A percentile compares a stretch with the other conserved stretches of the same genome.
Evolutionary conservation across 768 basidiomycete species (phyloP).

Genomic region (Collybia sordida): DNA sequence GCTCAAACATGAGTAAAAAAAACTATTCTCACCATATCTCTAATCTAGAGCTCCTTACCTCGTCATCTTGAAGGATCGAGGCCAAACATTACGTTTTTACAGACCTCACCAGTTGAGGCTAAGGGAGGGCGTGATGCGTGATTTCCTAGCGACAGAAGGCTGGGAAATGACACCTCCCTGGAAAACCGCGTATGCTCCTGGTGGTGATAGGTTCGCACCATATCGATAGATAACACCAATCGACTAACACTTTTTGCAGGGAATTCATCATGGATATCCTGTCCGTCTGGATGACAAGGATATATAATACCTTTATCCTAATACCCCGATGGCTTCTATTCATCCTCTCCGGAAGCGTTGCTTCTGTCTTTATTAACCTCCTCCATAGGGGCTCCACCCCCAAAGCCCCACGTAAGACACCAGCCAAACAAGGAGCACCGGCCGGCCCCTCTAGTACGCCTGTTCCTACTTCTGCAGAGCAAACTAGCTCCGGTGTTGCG

Average conservation of each 20-base stretch:
- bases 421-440: constrained; percentile 1
- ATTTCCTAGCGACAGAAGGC: constrained; percentile 63
- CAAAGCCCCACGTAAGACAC: neutral
- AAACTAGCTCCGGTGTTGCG: constrained; percentile 4
- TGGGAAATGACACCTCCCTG: constrained; percentile 70
- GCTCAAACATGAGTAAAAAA: constrained; percentile 1
- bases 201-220: constrained; percentile 61
- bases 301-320: constrained; percentile 50
- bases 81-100: constrained; percentile 81
- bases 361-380: constrained; percentile 64
- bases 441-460: neutral
- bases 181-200: constrained; percentile 69
- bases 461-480: neutral
- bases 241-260: constrained; percentile 31
- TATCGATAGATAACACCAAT: neutral
- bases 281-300: constrained; percentile 44
- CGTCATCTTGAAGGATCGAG: constrained; percentile 69
- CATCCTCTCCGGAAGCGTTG: constrained; percentile 61
- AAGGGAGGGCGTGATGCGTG: constrained; percentile 56
- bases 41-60: constrained; percentile 68
- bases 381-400: constrained; percentile 44
- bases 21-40: constrained; percentile 5
- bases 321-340: constrained; percentile 77
- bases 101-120: constrained; percentile 61
- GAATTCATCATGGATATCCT: constrained; percentile 67